Evolutionary conservation across 768 basidiomycete genomes (phyloP).

Genomic region (Naganishia vishniacii): DNA sequence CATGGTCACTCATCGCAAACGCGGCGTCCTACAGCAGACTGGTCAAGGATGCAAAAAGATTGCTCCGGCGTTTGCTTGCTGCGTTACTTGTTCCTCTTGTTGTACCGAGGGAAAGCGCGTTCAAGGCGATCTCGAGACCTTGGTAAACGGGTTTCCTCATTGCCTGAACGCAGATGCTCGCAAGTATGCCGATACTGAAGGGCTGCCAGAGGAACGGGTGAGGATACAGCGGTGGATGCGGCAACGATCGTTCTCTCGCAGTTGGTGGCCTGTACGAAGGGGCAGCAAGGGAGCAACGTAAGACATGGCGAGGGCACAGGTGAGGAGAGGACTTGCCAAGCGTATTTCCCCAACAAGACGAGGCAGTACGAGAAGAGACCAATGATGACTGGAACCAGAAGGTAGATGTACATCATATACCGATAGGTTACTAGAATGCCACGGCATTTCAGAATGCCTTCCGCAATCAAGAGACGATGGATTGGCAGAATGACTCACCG

Average conservation of each 20-base stretch:
- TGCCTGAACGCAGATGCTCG: conserved; percentile 41
- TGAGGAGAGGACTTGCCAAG: conserved; percentile 36
- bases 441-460: neutral
- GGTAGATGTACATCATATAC: conserved; percentile 11
- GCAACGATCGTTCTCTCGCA: conserved; percentile 29
- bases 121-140: conserved; percentile 21
- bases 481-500: neutral
- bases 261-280: conserved; percentile 41
- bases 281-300: neutral
- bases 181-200: conserved; percentile 42
- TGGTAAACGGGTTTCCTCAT: conserved; percentile 39
- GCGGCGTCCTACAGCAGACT: conserved; percentile 5
- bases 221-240: conserved; percentile 39
- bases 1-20: too few species aligned
- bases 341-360: conserved; percentile 39
- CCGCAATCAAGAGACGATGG: neutral
- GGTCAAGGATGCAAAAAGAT: conserved; percentile 8
- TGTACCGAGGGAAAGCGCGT: neutral
- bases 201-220: conserved; percentile 41
- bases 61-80: conserved; percentile 17
- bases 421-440: neutral
- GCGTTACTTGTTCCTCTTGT: neutral
- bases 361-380: conserved; percentile 19
- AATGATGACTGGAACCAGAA: neutral
- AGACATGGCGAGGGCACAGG: neutral